A percentile compares a stretch with the other conserved stretches of the same genome.
These are phyloP conservation scores for Tieghemostelium lacteum DNA, from an alignment of 78 protist species.

Conservation along the genomic window DNA sequence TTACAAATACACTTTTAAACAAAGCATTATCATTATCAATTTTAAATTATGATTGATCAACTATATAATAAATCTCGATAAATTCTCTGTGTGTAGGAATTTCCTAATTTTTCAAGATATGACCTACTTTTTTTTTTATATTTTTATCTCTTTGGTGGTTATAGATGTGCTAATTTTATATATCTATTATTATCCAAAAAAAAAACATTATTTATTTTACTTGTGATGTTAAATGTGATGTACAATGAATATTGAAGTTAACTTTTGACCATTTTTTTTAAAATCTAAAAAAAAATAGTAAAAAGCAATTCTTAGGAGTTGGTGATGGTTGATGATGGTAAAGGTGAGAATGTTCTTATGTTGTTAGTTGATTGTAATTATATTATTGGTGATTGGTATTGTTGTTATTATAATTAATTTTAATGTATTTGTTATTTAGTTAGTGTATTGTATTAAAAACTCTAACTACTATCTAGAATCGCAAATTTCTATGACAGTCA, in stretches of 20 bases:
- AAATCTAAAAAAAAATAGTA: too few species aligned
- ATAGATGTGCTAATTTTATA: background rate
- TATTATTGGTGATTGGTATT: background rate
- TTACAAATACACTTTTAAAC: slow-evolving; percentile 55
- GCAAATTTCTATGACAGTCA: slow-evolving; percentile 53
- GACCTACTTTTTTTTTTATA: background rate
- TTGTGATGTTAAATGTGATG: too few species aligned
- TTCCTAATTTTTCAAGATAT: background rate
- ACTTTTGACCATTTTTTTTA: too few species aligned
- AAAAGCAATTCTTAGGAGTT: too few species aligned
- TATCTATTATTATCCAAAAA: background rate
- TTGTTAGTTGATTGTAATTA: background rate
- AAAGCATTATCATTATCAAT: slow-evolving; percentile 64
- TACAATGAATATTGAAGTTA: too few species aligned
- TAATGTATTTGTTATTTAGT: background rate
- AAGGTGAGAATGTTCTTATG: too few species aligned
- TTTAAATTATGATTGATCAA: slow-evolving; percentile 32
- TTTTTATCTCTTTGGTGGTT: background rate
- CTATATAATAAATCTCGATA: background rate
- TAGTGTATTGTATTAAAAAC: background rate
- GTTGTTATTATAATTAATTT: background rate
- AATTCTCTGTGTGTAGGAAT: background rate
- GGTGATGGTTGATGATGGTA: too few species aligned
- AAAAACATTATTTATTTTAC: too few species aligned
- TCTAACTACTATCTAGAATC: too few species aligned